These are phyloP conservation scores for Curvularia hawaiiensis DNA, from an alignment of 2,329 filamentous ascomycete species.

Conservation along the genomic window DNA sequence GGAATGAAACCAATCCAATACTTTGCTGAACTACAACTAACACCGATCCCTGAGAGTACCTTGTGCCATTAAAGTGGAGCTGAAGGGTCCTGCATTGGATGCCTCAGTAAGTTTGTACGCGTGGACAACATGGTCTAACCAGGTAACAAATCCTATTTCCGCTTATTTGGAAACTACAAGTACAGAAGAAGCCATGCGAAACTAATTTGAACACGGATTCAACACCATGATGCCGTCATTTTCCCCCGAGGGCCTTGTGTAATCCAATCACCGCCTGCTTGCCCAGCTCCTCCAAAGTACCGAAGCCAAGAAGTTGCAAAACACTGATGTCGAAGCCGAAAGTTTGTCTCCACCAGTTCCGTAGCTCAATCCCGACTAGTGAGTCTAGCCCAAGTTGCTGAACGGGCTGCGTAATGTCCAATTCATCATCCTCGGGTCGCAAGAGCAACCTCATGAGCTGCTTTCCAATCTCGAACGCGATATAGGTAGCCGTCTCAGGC, in stretches of 20 bases:
- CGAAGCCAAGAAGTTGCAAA: conserved; percentile 30
- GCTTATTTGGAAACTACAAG: background rate
- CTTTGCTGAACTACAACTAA: too few species aligned
- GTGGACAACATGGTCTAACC: background rate
- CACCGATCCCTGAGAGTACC: too few species aligned
- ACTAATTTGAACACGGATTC: background rate
- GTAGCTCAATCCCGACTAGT: conserved; percentile 46
- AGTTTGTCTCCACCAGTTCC: conserved; percentile 46
- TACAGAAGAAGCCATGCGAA: background rate
- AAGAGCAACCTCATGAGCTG: conserved; percentile 27
- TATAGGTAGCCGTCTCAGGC: too few species aligned
- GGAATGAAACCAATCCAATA: too few species aligned
- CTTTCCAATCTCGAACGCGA: conserved; percentile 19
- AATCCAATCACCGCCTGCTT: background rate
- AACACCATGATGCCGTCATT: background rate
- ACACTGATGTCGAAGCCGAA: conserved; percentile 36
- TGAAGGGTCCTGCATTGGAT: background rate
- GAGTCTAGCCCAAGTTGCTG: conserved; percentile 40
- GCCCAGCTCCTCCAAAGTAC: conserved; percentile 22
- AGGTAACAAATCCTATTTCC: background rate
- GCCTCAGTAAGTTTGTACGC: background rate
- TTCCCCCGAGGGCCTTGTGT: background rate
- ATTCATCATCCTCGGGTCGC: conserved; percentile 1
- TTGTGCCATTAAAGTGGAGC: too few species aligned
- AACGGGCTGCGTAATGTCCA: conserved; percentile 9